These are phyloP conservation scores for Penicillium vulpinum DNA, from an alignment of 2,329 filamentous ascomycete species.

Conservation along the genomic window DNA sequence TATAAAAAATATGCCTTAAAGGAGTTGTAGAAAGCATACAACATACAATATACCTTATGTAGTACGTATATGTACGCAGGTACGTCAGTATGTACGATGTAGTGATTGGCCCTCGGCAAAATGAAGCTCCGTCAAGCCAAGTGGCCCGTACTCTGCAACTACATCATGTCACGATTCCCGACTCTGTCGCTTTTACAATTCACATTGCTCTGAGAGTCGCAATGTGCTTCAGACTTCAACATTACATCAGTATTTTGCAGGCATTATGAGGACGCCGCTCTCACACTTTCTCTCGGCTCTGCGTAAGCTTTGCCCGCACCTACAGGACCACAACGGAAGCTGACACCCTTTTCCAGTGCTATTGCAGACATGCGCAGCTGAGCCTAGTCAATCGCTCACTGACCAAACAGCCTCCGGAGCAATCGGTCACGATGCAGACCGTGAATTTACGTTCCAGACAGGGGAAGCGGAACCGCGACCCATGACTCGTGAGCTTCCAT, in stretches of 20 bases:
- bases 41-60: too few species aligned
- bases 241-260: constrained; percentile 20
- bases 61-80: not conserved
- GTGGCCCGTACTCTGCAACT: constrained; percentile 34
- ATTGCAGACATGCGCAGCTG: constrained; percentile 30
- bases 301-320: constrained; percentile 28
- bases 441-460: constrained; percentile 24
- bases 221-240: constrained; percentile 35
- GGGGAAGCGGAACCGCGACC: constrained; percentile 20
- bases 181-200: constrained; percentile 1
- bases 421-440: constrained; percentile 18
- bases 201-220: constrained; percentile 25
- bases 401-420: constrained; percentile 20
- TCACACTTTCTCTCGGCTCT: constrained; percentile 38
- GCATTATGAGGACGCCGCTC: constrained; percentile 39
- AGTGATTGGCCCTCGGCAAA: constrained; percentile 32
- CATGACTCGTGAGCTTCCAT: constrained; percentile 32
- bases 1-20: not conserved
- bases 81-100: not conserved
- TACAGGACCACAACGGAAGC: constrained; percentile 11
- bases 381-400: constrained; percentile 26
- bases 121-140: constrained; percentile 42
- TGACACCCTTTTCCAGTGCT: constrained; percentile 34
- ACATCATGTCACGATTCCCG: constrained; percentile 20
- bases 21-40: not conserved